Evolutionary conservation across 1,284 basidiomycete species (phyloP), one percentile per base, ranked within the genome.

Genomic region (Pterulicium gracile): DNA sequence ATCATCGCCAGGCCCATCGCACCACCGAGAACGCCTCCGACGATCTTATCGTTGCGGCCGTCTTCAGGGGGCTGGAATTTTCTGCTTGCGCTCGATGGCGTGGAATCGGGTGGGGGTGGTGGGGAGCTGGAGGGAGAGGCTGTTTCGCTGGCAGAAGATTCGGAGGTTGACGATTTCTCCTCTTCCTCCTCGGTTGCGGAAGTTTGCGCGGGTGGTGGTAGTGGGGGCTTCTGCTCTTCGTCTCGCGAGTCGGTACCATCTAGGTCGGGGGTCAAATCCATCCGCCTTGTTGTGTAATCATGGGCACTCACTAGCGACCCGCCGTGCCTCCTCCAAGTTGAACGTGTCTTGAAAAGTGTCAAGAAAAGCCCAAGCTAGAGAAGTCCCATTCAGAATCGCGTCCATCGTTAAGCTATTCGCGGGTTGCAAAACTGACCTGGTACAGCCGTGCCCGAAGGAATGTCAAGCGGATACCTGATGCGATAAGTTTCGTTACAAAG

Each of bases 31-130:
- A 39, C 15, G 5, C 36, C 36, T 5, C 36, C 36, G n/a, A 39
- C 19, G 36, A 39, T 39, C 36, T 39, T 39, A 39, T 39, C 36
- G 36, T 39, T 39, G 7, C 19, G 19, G 15, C 36, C n/a, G n/a
- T 10, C 36, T 17, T 17, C 5, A 7, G 15, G 36, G n/a, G 7
- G 36, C 15, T 32, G 27, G 27, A 17, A 39, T 7, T 39, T 18
- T 7, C 4, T 39, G 15, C 36, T 39, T 7, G 36, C 36, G 7
- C n/a, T n/a, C n/a, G n/a, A n/a, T n/a, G n/a, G n/a, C n/a, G n/a
- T n/a, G n/a, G 36, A 10, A 15, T 7, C 15, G 7, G 36, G 19
- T 4, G 36, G 36, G 7, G 15, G 5, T 39, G 36, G 5, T 5
- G 36, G 5, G 15, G 15, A 5, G 15, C 7, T 39, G 15, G 36